These are phyloP conservation scores for Rutstroemia sp. DNA, from an alignment of 2,329 filamentous ascomycete genomes.

Conservation along the genomic window DNA sequence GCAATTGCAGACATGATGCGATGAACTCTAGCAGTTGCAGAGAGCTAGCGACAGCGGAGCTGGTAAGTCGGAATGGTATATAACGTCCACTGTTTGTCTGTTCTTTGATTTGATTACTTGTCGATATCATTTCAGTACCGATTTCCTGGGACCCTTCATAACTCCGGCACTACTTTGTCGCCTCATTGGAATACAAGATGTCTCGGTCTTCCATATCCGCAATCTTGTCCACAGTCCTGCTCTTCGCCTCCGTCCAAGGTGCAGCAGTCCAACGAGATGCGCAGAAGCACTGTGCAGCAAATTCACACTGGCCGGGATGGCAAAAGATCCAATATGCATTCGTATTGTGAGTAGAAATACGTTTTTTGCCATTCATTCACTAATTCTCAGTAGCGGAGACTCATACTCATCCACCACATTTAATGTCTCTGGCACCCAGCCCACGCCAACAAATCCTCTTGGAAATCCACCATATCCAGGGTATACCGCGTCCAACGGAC, in stretches of 20 bases:
- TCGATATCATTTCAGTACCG: too few species aligned
- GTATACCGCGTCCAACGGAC: conserved; percentile 37
- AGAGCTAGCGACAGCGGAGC: neutral
- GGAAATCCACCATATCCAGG: conserved; percentile 36
- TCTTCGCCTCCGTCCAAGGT: neutral
- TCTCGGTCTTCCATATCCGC: neutral
- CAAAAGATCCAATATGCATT: conserved; percentile 35
- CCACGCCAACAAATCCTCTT: conserved; percentile 31
- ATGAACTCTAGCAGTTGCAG: neutral
- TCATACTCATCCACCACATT: conserved; percentile 35
- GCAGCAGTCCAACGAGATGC: neutral
- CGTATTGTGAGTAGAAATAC: conserved; percentile 33
- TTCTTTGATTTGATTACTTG: neutral
- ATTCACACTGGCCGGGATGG: conserved; percentile 32
- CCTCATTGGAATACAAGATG: neutral
- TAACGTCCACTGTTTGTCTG: neutral
- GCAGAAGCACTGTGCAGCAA: conserved; percentile 19
- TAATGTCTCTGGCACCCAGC: conserved; percentile 29
- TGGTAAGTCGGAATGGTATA: neutral
- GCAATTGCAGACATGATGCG: neutral
- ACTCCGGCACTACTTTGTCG: neutral
- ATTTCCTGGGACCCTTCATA: neutral
- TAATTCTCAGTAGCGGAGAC: conserved; percentile 29
- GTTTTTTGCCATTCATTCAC: neutral
- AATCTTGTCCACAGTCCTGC: neutral